These are phyloP conservation scores for Didymella lethalis DNA, from an alignment of 2,329 filamentous ascomycete genomes.

Conservation along the genomic window DNA sequence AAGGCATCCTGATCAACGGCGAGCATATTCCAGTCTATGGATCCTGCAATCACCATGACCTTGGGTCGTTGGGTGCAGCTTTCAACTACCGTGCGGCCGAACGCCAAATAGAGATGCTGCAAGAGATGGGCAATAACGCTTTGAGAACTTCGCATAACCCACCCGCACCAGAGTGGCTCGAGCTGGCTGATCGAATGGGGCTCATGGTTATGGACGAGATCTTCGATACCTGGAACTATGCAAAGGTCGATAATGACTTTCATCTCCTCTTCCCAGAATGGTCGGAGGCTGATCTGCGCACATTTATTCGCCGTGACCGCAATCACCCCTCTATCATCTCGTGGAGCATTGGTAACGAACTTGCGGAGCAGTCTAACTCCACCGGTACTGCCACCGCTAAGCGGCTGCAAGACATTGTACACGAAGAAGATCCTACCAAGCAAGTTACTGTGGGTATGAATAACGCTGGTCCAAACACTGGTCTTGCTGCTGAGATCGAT, in stretches of 20 bases:
- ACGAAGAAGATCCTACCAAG: conserved; percentile 59
- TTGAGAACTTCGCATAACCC: conserved; percentile 64
- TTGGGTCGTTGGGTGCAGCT: conserved; percentile 60
- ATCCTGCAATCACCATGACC: conserved; percentile 61
- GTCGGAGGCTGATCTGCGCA: conserved; percentile 61
- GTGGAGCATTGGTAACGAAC: conserved; percentile 65
- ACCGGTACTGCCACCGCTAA: conserved; percentile 47
- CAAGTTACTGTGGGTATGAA: conserved; percentile 59
- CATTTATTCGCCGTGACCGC: conserved; percentile 62
- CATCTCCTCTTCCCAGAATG: conserved; percentile 62
- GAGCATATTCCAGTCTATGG: conserved; percentile 57
- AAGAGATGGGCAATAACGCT: conserved; percentile 60
- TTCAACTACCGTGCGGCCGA: conserved; percentile 60
- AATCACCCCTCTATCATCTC: conserved; percentile 63
- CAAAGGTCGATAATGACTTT: conserved; percentile 60
- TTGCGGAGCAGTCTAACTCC: conserved; percentile 56
- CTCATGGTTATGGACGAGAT: conserved; percentile 63
- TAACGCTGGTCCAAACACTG: conserved; percentile 51
- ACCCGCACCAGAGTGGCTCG: conserved; percentile 60
- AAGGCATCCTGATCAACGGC: conserved; percentile 59
- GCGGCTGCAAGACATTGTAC: conserved; percentile 54
- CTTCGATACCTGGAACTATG: conserved; percentile 59
- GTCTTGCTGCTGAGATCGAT: conserved; percentile 56
- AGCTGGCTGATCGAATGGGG: conserved; percentile 59
- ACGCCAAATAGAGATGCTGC: conserved; percentile 60